These are phyloP conservation scores for Piedraia hortae DNA, from an alignment of 2,329 filamentous ascomycete genomes.

Conservation along the genomic window DNA sequence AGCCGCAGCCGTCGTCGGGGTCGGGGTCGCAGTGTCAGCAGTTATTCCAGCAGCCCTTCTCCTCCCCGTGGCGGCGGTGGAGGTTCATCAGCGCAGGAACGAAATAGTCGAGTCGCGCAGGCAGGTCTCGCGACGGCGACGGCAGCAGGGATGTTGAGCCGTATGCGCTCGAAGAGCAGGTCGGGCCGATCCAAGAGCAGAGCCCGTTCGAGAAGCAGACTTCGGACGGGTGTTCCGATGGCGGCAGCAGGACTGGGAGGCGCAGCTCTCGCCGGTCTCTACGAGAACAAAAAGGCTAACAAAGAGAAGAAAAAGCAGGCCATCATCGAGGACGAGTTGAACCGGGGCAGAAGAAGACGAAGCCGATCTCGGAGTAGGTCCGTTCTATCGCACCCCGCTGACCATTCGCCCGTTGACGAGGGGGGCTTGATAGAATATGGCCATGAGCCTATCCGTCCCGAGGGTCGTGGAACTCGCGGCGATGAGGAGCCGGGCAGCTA, in stretches of 20 bases:
- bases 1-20: conserved; percentile 20
- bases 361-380: conserved; percentile 16
- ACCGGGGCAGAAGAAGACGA: conserved; percentile 7
- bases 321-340: conserved; percentile 13
- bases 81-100: conserved; percentile 20
- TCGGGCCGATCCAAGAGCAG: conserved; percentile 13
- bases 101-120: conserved; percentile 30
- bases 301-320: conserved; percentile 24
- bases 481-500: conserved; percentile 17
- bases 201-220: conserved; percentile 27
- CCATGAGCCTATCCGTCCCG: conserved; percentile 31
- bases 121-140: conserved; percentile 34
- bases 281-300: conserved; percentile 34
- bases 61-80: conserved; percentile 5
- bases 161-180: conserved; percentile 29
- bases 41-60: conserved; percentile 5
- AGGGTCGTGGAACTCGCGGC: conserved; percentile 13
- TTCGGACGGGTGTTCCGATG: conserved; percentile 30
- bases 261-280: conserved; percentile 32
- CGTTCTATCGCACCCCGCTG: conserved; percentile 16
- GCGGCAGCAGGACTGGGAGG: conserved; percentile 32
- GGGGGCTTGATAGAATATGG: conserved; percentile 36
- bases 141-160: conserved; percentile 31
- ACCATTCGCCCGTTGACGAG: conserved; percentile 16
- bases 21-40: conserved; percentile 15